Percentiles rank a stretch among this genome's conserved stretches.
Evolutionary conservation across 805 yeast genomes (phyloP).

Genomic region (Maudiozyma barnettii): DNA sequence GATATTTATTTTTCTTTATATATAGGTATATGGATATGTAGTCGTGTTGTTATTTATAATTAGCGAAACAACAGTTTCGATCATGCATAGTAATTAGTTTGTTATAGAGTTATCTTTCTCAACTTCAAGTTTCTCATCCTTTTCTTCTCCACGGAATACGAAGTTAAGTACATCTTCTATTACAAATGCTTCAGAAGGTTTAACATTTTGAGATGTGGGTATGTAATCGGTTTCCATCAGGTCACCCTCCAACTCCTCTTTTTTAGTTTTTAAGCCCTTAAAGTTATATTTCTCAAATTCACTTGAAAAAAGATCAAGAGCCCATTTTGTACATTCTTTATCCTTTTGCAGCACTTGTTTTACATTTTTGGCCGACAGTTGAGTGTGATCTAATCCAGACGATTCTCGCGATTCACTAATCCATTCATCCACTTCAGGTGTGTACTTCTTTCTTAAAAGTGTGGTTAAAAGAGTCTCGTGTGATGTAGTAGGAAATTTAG

Average conservation of each 20-base stretch:
- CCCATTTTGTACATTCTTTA: slow-evolving; percentile 65
- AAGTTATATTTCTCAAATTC: slow-evolving; percentile 49
- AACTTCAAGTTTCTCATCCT: background rate
- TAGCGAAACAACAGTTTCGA: background rate
- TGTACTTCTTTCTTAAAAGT: slow-evolving; percentile 70
- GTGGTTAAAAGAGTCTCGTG: slow-evolving; percentile 80
- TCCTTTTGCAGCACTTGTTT: slow-evolving; percentile 31
- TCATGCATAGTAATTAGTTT: background rate
- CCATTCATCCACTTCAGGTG: slow-evolving; percentile 91
- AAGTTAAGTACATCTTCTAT: slow-evolving; percentile 36
- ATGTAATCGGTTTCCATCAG: slow-evolving; percentile 68
- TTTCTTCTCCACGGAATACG: slow-evolving; percentile 35
- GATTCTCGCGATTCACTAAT: slow-evolving; percentile 38
- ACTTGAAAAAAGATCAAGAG: slow-evolving; percentile 44
- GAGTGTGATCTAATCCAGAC: slow-evolving; percentile 22
- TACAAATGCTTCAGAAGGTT: slow-evolving; percentile 24
- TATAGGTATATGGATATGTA: background rate
- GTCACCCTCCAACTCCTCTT: background rate
- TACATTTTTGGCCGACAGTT: slow-evolving; percentile 19
- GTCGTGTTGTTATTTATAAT: background rate
- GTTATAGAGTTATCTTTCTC: background rate
- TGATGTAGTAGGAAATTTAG: slow-evolving; percentile 74
- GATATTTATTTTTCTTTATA: background rate
- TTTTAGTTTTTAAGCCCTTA: slow-evolving; percentile 33
- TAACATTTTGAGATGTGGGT: slow-evolving; percentile 29